A percentile compares a stretch with the other conserved stretches of the same genome.
Conservation (phyloP, 2,329 filamentous ascomycete genomes). For the Fusarium pseudograminearum region DNA sequence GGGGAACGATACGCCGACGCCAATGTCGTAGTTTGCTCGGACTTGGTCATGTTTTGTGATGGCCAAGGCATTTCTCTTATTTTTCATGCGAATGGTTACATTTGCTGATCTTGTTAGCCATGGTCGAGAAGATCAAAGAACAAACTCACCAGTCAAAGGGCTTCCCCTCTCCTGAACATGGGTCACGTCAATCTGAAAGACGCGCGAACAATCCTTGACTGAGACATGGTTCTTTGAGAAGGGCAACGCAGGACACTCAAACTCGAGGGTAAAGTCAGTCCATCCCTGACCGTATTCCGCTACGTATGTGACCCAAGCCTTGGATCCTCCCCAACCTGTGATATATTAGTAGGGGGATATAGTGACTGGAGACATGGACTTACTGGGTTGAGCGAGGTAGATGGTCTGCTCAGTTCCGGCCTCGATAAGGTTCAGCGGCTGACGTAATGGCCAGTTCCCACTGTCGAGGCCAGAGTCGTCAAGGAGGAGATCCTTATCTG, state of each 20-base stretch:
- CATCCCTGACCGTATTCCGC: conserved; percentile 15
- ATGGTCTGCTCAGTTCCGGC: conserved; percentile 24
- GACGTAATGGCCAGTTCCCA: conserved; percentile 30
- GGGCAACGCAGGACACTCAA: conserved; percentile 27
- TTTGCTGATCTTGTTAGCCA: conserved; percentile 8
- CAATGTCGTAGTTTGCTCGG: conserved; percentile 23
- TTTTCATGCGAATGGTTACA: conserved; percentile 20
- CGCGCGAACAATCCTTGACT: conserved; percentile 12
- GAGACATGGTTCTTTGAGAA: conserved; percentile 20
- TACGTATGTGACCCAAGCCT: conserved; percentile 30
- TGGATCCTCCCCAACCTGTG: conserved; percentile 21
- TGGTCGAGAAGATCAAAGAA: rapidly evolving
- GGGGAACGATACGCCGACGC: conserved; percentile 17
- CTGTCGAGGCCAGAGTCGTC: conserved; percentile 27
- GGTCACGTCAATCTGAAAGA: conserved; percentile 21
- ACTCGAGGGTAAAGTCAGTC: conserved; percentile 31
- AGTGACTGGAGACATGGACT: background rate
- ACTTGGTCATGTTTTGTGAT: background rate
- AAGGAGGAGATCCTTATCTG: conserved; percentile 27
- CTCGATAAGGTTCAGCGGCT: conserved; percentile 31
- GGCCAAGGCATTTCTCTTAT: background rate
- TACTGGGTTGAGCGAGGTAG: conserved; percentile 24
- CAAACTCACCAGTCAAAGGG: conserved; percentile 13
- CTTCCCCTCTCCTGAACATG: conserved; percentile 24
- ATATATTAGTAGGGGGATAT: background rate